Conservation (phyloP, 2,329 filamentous ascomycete species). For the Bipolaris sorokiniana region DNA sequence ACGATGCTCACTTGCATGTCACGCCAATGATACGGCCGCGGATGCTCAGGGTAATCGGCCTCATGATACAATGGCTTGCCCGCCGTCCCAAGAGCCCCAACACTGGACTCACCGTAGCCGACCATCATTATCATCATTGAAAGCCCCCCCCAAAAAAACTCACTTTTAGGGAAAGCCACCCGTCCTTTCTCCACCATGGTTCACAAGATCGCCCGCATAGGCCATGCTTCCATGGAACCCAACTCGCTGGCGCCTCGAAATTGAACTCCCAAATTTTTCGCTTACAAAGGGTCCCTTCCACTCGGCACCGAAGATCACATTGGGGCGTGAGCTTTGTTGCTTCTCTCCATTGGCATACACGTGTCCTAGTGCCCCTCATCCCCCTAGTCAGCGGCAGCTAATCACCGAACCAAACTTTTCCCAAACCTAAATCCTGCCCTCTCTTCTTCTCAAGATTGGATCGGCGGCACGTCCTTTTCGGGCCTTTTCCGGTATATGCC, state of each 20-base stretch:
- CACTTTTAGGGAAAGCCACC: slow-evolving; percentile 6
- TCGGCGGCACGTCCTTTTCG: slow-evolving; percentile 9
- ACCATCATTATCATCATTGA: not conserved
- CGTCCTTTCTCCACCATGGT: slow-evolving; percentile 16
- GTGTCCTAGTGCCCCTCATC: not conserved
- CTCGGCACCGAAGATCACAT: slow-evolving; percentile 2
- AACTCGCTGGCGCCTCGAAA: slow-evolving; percentile 9
- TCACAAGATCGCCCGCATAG: slow-evolving; percentile 3
- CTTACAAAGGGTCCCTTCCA: slow-evolving; percentile 3
- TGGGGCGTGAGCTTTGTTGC: not conserved
- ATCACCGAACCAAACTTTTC: slow-evolving; percentile 14
- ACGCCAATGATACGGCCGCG: not conserved
- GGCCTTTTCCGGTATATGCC: slow-evolving; percentile 10
- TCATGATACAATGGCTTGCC: not conserved
- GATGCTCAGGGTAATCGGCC: not conserved
- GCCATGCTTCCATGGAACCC: not conserved
- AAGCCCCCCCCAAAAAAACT: too few species aligned
- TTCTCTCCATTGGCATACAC: slow-evolving; percentile 10
- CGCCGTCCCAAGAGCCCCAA: not conserved
- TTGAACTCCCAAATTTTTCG: slow-evolving; percentile 10
- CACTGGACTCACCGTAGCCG: slow-evolving; percentile 7
- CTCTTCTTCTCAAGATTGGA: slow-evolving; percentile 3
- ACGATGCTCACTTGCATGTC: not conserved
- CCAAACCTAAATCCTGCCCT: not conserved
- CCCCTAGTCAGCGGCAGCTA: slow-evolving; percentile 16